Evolutionary conservation across 75 land plant species (phyloP), one percentile per base, ranked within the genome.

Genomic region (Pinus tabuliformis): DNA sequence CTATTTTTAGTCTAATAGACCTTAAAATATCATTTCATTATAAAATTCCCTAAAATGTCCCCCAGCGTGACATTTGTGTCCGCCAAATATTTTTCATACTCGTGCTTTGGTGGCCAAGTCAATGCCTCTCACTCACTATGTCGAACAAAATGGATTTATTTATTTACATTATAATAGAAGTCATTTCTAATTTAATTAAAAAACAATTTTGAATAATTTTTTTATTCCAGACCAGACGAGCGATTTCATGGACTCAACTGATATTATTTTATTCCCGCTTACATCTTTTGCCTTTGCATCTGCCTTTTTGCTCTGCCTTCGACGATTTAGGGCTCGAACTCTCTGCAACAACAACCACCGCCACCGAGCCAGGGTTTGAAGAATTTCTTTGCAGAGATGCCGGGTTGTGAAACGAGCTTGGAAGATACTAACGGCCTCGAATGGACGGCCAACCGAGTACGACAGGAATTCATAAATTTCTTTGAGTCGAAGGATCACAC

Each of bases 371-470:
- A 9, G 49, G 71, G 45, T 39, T 68, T 68, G 11, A 6, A 65
- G 36, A 8, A 68, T 37, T 39, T 5, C 9, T n/a, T 64, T 14
- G 68, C 76, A 74, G 58, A 58, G 30, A 82, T 80, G 84, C 77
- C 82, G 16, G 78, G 82, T 11, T 13, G 26, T 45, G 75, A 77
- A 11, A 21, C 37, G 13, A 39, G 57, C 26, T 22, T 45, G 3
- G 56, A 74, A 18, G 66, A 4, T 36, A n/a, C n/a, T 18, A 37
- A 26, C 52, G 75, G 42, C 65, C 5, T 64, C 62, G 85, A 87
- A 59, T 96, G 99, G 99, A 85, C 97, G 45, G 97, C 95, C 36
- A 63, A 30, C 18, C 81, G 62, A 71, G 97, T 96, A 30, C 78
- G 99, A 33, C 85, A 87, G 18, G 89, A 91, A 9, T 96, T 90